Evolutionary conservation across 441 rosid genomes (phyloP).

Genomic region (Jatropha podagrica): DNA sequence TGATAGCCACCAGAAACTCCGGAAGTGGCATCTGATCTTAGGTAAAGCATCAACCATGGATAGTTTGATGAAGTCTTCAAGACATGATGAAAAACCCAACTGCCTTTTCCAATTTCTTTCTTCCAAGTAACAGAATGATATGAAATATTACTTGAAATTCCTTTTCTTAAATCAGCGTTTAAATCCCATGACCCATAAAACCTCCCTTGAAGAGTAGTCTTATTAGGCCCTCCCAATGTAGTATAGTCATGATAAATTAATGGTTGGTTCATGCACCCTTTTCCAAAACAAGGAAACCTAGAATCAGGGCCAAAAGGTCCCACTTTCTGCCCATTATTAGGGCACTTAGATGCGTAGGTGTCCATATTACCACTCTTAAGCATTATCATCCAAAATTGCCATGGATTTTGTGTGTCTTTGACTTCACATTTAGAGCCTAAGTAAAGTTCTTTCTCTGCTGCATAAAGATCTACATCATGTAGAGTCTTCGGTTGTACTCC

Average conservation of each 20-base stretch:
- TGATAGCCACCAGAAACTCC: conserved; percentile 83
- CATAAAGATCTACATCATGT: conserved; percentile 46
- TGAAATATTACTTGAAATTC: conserved; percentile 36
- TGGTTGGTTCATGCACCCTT: conserved; percentile 83
- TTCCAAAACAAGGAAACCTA: conserved; percentile 72
- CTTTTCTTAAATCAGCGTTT: conserved; percentile 39
- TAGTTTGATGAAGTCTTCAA: conserved; percentile 71
- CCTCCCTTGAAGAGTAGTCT: conserved; percentile 51
- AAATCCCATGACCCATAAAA: conserved; percentile 80
- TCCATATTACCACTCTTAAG: conserved; percentile 76
- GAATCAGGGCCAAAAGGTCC: conserved; percentile 53
- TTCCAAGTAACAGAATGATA: conserved; percentile 67
- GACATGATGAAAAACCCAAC: conserved; percentile 76
- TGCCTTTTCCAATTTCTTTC: conserved; percentile 62
- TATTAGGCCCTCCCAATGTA: conserved; percentile 44
- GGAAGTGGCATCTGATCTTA: conserved; percentile 66
- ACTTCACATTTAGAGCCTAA: conserved; percentile 70
- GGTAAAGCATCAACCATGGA: conserved; percentile 94
- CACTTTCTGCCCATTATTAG: conserved; percentile 51
- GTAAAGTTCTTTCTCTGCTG: conserved; percentile 69
- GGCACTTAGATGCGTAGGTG: conserved; percentile 60
- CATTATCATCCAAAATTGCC: conserved; percentile 95
- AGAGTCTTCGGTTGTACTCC: conserved; percentile 42
- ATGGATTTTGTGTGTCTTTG: conserved; percentile 58
- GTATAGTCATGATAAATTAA: conserved; percentile 60